These are phyloP conservation scores for Acidiella bohemica DNA, from an alignment of 495 filamentous ascomycete species.

Conservation along the genomic window DNA sequence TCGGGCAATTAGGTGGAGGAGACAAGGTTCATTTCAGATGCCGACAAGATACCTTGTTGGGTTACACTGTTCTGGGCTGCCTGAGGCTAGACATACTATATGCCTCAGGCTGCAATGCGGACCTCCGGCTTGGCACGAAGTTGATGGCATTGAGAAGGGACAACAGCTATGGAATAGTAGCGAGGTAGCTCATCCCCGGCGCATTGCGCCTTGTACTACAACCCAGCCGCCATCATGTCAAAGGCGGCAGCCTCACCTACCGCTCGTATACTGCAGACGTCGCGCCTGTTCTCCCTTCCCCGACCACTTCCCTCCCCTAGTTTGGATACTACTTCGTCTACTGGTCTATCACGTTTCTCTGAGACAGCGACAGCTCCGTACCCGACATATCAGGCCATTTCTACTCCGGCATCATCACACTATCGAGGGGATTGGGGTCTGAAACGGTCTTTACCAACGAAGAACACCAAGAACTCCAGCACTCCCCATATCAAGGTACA, in stretches of 20 bases:
- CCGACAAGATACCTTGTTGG: no score
- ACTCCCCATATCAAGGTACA: slow-evolving; percentile 57
- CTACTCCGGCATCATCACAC: slow-evolving; percentile 63
- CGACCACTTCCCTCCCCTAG: slow-evolving; percentile 37
- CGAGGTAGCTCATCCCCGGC: no score
- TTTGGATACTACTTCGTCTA: slow-evolving; percentile 31
- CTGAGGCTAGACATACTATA: no score
- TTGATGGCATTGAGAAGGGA: no score
- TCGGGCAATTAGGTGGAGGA: no score
- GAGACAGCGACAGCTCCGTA: slow-evolving; percentile 58
- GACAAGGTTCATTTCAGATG: no score
- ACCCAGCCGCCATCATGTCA: no score
- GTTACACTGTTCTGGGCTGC: no score
- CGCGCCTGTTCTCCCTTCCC: slow-evolving; percentile 52
- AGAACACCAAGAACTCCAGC: slow-evolving; percentile 56
- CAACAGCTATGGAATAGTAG: no score
- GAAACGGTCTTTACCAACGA: slow-evolving; percentile 69
- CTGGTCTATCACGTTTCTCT: slow-evolving; percentile 24
- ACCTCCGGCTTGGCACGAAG: no score
- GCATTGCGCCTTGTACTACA: no score
- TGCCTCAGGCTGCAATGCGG: no score
- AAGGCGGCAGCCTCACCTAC: slow-evolving; percentile 43
- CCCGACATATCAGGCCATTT: slow-evolving; percentile 76
- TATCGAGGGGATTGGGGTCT: slow-evolving; percentile 82
- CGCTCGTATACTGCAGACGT: slow-evolving; percentile 49